phyloP scores from a whole-genome alignment of 805 yeast species.

The Candida silvicultrix region DNA sequence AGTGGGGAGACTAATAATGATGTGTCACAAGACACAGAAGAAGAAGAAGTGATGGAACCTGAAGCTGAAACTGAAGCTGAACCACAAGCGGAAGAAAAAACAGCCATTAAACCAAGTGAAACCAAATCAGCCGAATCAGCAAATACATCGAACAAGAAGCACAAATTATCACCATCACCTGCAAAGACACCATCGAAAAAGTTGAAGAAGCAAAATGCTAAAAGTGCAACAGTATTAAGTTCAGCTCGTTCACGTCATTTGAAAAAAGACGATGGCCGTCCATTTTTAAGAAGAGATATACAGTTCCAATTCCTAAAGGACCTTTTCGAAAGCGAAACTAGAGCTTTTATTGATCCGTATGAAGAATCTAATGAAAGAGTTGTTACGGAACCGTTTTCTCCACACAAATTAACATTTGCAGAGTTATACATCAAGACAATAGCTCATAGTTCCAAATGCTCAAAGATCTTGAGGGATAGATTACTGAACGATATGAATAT shows the following conservation, averaged over 20 bases:
- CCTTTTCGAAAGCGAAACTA: slow-evolving; percentile 55
- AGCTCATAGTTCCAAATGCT: slow-evolving; percentile 77
- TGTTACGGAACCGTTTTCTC: slow-evolving; percentile 25
- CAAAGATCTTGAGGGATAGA: slow-evolving; percentile 76
- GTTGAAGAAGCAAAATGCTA: slow-evolving; percentile 8
- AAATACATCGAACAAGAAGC: background rate
- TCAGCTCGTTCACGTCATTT: slow-evolving; percentile 47
- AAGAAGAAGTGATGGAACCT: background rate
- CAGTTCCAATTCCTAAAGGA: slow-evolving; percentile 71
- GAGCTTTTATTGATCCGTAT: slow-evolving; percentile 64
- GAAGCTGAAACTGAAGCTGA: too few relatives aligned
- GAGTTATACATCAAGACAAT: slow-evolving; percentile 78
- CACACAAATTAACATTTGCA: slow-evolving; percentile 61
- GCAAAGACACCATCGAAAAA: slow-evolving; percentile 3
- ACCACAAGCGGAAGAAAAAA: too few relatives aligned
- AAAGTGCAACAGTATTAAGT: slow-evolving; percentile 12
- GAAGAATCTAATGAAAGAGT: slow-evolving; percentile 31
- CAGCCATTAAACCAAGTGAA: too few relatives aligned
- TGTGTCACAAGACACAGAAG: background rate
- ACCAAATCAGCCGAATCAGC: background rate
- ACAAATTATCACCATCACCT: background rate
- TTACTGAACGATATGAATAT: slow-evolving; percentile 53
- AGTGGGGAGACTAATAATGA: background rate
- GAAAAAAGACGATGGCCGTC: slow-evolving; percentile 89
- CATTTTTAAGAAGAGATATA: slow-evolving; percentile 82